Percentiles rank a stretch among this genome's conserved stretches.
These are phyloP conservation scores for Capsicum chinense DNA, from an alignment of 257 asterid species.

Conservation along the genomic window DNA sequence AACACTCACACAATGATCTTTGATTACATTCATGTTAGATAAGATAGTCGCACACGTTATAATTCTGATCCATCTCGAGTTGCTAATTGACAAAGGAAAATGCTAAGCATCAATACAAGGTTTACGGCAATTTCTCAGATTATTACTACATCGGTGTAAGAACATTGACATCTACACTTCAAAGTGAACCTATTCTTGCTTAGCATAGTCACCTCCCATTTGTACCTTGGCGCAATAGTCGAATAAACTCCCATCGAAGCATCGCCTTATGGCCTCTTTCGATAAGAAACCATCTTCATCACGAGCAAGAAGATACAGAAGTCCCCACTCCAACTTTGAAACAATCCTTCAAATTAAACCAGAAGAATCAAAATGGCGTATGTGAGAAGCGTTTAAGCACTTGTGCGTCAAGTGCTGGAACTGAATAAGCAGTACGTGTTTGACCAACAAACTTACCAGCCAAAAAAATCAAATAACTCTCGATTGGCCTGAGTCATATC, in stretches of 20 bases:
- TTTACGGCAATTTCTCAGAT: neutral
- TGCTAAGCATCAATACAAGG: neutral
- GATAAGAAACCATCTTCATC: conserved; percentile 79
- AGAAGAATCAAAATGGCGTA: neutral
- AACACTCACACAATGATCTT: too few species aligned
- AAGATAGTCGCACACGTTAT: too few species aligned
- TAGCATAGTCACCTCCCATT: conserved; percentile 36
- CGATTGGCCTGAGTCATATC: conserved; percentile 71
- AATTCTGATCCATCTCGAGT: neutral
- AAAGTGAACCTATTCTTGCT: neutral
- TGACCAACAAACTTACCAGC: conserved; percentile 26
- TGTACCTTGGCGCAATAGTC: conserved; percentile 77
- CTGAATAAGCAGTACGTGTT: neutral
- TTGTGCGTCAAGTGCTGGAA: neutral
- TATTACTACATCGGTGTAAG: neutral
- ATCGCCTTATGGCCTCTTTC: conserved; percentile 81
- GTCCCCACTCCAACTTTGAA: conserved; percentile 66
- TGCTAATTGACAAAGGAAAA: neutral
- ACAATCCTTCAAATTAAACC: conserved; percentile 50
- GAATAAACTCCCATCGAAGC: conserved; percentile 84
- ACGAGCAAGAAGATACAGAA: conserved; percentile 66
- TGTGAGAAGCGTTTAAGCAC: neutral
- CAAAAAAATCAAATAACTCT: conserved; percentile 56
- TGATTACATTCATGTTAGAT: too few species aligned
- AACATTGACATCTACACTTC: neutral